phyloP scores from a whole-genome alignment of 176 grass and related monocot species.

The Alopecurus myosuroides region DNA sequence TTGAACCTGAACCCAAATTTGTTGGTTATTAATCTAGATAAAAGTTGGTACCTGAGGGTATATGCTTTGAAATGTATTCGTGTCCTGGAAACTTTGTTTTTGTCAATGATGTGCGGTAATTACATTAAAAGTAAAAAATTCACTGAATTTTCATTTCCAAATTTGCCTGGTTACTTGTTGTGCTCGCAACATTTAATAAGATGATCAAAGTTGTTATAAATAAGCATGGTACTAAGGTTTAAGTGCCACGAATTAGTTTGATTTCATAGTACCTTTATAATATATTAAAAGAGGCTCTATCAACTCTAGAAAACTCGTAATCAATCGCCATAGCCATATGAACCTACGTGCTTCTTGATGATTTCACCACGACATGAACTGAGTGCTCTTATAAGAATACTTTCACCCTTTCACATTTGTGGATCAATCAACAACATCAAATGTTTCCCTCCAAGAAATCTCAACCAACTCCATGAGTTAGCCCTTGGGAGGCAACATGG shows the following conservation, averaged over 20 bases:
- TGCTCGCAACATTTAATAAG: too few species aligned
- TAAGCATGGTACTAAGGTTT: background rate
- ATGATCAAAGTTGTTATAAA: background rate
- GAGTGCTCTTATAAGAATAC: background rate
- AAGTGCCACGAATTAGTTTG: background rate
- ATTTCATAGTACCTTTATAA: background rate
- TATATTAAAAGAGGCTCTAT: background rate
- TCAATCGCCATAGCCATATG: background rate
- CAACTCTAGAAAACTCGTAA: background rate
- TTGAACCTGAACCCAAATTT: too few species aligned
- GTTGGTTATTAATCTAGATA: too few species aligned
- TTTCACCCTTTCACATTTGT: background rate
- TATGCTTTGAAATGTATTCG: too few species aligned
- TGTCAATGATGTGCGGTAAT: too few species aligned
- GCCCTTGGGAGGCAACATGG: background rate
- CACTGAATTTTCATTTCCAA: too few species aligned
- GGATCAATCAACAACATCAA: background rate
- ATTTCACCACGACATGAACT: background rate
- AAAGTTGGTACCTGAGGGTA: too few species aligned
- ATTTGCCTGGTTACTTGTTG: too few species aligned
- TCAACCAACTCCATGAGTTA: background rate
- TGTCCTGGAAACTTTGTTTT: too few species aligned
- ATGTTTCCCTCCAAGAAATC: background rate
- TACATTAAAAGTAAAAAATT: too few species aligned
- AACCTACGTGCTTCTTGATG: background rate